phyloP scores from a whole-genome alignment of 2,329 filamentous ascomycete species.

The Hymenoscyphus infarciens region DNA sequence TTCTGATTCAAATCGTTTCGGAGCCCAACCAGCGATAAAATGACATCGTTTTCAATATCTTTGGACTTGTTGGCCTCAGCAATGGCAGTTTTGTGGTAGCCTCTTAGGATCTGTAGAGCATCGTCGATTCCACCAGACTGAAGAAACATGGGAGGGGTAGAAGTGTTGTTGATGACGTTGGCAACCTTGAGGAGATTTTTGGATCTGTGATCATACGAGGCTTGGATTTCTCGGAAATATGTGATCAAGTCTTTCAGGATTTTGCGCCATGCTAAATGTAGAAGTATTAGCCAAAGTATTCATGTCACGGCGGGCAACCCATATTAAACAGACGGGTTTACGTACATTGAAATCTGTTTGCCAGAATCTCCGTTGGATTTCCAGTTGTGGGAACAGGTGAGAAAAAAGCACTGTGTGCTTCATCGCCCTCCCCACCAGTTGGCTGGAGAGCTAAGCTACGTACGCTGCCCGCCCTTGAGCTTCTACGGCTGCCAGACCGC shows the following conservation, averaged over 20 bases:
- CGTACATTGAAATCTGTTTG: constrained; percentile 83
- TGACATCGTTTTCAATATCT: constrained; percentile 89
- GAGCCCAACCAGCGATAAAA: constrained; percentile 79
- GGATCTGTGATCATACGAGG: constrained; percentile 78
- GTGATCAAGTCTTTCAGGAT: constrained; percentile 89
- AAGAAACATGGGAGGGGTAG: constrained; percentile 72
- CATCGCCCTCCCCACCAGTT: constrained; percentile 57
- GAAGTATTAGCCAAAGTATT: constrained; percentile 10
- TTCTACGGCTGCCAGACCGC: constrained; percentile 75
- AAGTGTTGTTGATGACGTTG: constrained; percentile 77
- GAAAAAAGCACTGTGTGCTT: constrained; percentile 79
- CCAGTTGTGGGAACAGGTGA: constrained; percentile 85
- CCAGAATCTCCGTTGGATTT: constrained; percentile 82
- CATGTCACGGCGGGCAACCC: background rate
- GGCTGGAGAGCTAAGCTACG: constrained; percentile 73
- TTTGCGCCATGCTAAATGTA: constrained; percentile 77
- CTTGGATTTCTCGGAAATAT: constrained; percentile 90
- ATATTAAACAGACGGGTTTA: background rate
- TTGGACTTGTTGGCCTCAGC: constrained; percentile 81
- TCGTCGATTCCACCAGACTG: constrained; percentile 81
- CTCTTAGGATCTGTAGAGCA: constrained; percentile 73
- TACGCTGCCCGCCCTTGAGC: constrained; percentile 81
- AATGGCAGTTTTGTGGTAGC: constrained; percentile 78
- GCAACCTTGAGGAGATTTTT: constrained; percentile 81
- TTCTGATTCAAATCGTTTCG: constrained; percentile 89